Evolutionary conservation across 2,329 filamentous ascomycete genomes (phyloP).

Genomic region (Fusarium torulosum): DNA sequence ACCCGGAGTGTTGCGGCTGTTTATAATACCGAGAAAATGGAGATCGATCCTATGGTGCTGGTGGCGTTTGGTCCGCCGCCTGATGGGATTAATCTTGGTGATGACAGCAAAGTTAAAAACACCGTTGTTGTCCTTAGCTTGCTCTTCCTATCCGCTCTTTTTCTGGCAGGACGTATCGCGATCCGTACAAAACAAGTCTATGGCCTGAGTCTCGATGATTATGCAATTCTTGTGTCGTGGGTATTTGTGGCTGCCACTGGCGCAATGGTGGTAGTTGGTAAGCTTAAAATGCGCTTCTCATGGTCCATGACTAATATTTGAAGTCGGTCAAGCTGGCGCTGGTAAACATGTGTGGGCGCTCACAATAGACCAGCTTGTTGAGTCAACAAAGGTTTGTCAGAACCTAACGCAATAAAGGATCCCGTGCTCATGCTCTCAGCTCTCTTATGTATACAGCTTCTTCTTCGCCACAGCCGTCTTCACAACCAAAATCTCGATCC

Average conservation of each 20-base stretch:
- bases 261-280: slow-evolving; percentile 14
- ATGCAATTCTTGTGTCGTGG: slow-evolving; percentile 22
- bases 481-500: slow-evolving; percentile 22
- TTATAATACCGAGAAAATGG: neutral
- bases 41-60: slow-evolving; percentile 16
- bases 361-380: neutral
- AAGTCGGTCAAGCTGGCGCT: slow-evolving; percentile 16
- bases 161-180: slow-evolving; percentile 4
- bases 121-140: slow-evolving; percentile 12
- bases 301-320: neutral
- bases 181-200: slow-evolving; percentile 14
- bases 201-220: slow-evolving; percentile 20
- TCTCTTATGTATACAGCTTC: slow-evolving; percentile 19
- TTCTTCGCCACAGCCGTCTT: slow-evolving; percentile 23
- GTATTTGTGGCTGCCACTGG: slow-evolving; percentile 12
- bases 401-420: accelerated
- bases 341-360: slow-evolving; percentile 30
- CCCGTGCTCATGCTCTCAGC: neutral
- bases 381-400: slow-evolving; percentile 16
- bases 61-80: slow-evolving; percentile 18
- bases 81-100: slow-evolving; percentile 7
- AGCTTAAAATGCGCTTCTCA: neutral
- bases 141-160: slow-evolving; percentile 11
- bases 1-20: neutral
- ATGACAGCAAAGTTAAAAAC: slow-evolving; percentile 10